phyloP scores from a whole-genome alignment of 2,329 filamentous ascomycete genomes.

The Penicillium sp. region DNA sequence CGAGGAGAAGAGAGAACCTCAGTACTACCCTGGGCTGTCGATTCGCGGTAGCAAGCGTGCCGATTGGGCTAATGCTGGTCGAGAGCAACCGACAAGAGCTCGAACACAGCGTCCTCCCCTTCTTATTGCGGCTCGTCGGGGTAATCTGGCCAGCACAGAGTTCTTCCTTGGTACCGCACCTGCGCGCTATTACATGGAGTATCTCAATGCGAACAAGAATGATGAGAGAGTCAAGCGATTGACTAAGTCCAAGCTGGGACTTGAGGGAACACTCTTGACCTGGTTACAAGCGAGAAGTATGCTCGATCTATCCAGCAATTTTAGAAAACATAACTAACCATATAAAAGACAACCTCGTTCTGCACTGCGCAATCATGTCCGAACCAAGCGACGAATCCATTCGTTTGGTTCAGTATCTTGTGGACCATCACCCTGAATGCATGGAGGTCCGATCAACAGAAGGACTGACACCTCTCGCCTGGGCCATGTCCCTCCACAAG shows the following conservation, averaged over 20 bases:
- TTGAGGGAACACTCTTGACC: constrained; percentile 60
- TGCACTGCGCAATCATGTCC: constrained; percentile 64
- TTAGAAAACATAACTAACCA: neutral
- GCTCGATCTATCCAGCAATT: neutral
- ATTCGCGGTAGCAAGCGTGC: constrained; percentile 71
- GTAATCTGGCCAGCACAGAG: constrained; percentile 66
- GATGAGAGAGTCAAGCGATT: constrained; percentile 56
- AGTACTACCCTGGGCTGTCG: constrained; percentile 72
- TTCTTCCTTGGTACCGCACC: constrained; percentile 76
- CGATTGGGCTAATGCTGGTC: constrained; percentile 70
- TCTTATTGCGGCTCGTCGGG: constrained; percentile 31
- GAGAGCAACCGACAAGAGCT: constrained; percentile 20
- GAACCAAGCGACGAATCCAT: constrained; percentile 44
- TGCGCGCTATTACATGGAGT: constrained; percentile 65
- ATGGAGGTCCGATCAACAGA: constrained; percentile 56
- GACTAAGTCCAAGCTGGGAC: constrained; percentile 56
- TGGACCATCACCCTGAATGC: constrained; percentile 59
- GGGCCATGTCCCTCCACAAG: constrained; percentile 57
- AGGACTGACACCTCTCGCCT: constrained; percentile 61
- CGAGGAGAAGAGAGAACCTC: constrained; percentile 62
- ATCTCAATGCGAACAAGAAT: constrained; percentile 59
- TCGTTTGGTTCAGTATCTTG: constrained; percentile 63
- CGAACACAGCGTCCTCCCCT: constrained; percentile 27
- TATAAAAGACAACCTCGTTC: constrained; percentile 48
- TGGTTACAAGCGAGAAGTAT: constrained; percentile 48